These are phyloP conservation scores for Globisporangium nunn DNA, from an alignment of 352 stramenopile species.

Conservation along the genomic window DNA sequence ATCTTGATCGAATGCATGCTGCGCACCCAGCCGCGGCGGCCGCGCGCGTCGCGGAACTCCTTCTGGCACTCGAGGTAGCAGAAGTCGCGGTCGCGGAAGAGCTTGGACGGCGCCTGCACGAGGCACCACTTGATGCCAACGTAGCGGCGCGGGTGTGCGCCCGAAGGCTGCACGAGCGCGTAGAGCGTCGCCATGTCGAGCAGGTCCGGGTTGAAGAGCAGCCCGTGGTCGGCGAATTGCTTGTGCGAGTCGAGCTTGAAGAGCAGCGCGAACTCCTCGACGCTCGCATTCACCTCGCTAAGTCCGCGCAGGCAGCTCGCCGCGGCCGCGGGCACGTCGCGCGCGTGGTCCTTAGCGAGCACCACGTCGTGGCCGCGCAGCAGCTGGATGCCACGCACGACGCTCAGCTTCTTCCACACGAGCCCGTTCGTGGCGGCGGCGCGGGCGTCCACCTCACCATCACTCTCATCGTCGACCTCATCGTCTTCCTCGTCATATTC, in stretches of 20 bases:
- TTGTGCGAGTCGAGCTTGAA: constrained; percentile 76
- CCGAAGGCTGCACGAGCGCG: constrained; percentile 60
- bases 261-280: constrained; percentile 78
- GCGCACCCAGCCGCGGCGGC: constrained; percentile 47
- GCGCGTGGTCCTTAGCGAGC: constrained; percentile 22
- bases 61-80: constrained; percentile 83
- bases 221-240: constrained; percentile 48
- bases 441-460: constrained; percentile 7
- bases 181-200: constrained; percentile 69
- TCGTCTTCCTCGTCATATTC: neutral
- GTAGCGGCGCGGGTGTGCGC: constrained; percentile 62
- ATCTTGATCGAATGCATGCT: constrained; percentile 56
- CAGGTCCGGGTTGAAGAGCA: constrained; percentile 77
- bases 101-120: constrained; percentile 55
- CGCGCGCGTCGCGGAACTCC: constrained; percentile 60
- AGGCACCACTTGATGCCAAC: constrained; percentile 81
- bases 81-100: constrained; percentile 76
- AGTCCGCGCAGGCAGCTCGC: constrained; percentile 57
- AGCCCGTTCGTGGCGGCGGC: constrained; percentile 16
- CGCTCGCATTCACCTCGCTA: constrained; percentile 66
- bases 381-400: constrained; percentile 50
- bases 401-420: constrained; percentile 47
- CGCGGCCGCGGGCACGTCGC: neutral
- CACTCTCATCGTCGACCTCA: constrained; percentile 1
- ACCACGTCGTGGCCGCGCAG: constrained; percentile 34